These are phyloP conservation scores for Suillus tomentosus DNA, from an alignment of 768 basidiomycete species.

Conservation along the genomic window DNA sequence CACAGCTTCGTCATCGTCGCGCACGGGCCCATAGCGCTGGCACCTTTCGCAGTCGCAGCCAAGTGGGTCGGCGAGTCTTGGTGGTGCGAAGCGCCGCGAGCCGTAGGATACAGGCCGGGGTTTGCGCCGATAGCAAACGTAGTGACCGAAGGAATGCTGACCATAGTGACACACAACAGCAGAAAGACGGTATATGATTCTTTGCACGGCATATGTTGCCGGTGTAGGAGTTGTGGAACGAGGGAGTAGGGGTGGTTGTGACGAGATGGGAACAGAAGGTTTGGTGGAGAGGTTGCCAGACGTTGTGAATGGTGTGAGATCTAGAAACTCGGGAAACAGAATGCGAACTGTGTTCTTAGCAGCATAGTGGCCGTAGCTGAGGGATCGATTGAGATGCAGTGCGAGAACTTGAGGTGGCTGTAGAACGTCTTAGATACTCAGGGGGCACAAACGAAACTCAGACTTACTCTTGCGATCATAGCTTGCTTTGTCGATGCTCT, in stretches of 20 bases:
- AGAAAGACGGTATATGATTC: slow-evolving; percentile 81
- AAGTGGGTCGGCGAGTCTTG: slow-evolving; percentile 42
- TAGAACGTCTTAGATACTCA: slow-evolving; percentile 21
- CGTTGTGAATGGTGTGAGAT: slow-evolving; percentile 87
- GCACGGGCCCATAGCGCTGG: slow-evolving; percentile 50
- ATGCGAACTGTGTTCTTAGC: slow-evolving; percentile 85
- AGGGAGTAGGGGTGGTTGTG: slow-evolving; percentile 50
- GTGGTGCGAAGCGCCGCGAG: slow-evolving; percentile 41
- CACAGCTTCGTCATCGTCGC: slow-evolving; percentile 52
- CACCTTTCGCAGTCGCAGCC: slow-evolving; percentile 52
- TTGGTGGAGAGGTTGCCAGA: slow-evolving; percentile 72
- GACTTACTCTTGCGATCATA: slow-evolving; percentile 85
- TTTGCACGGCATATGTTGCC: slow-evolving; percentile 49
- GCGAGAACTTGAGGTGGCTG: slow-evolving; percentile 86
- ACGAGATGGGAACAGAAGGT: slow-evolving; percentile 72
- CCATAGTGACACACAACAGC: slow-evolving; percentile 94
- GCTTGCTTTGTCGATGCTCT: slow-evolving; percentile 83
- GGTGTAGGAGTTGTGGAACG: slow-evolving; percentile 60
- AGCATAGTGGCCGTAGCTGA: slow-evolving; percentile 74
- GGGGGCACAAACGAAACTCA: slow-evolving; percentile 2
- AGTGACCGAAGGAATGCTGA: slow-evolving; percentile 91
- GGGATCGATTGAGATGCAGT: slow-evolving; percentile 90
- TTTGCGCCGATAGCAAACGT: slow-evolving; percentile 87
- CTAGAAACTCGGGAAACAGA: slow-evolving; percentile 83
- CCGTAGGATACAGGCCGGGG: slow-evolving; percentile 52